These are phyloP conservation scores for Cercospora sp. DNA, from an alignment of 2,329 filamentous ascomycete genomes.

Conservation along the genomic window DNA sequence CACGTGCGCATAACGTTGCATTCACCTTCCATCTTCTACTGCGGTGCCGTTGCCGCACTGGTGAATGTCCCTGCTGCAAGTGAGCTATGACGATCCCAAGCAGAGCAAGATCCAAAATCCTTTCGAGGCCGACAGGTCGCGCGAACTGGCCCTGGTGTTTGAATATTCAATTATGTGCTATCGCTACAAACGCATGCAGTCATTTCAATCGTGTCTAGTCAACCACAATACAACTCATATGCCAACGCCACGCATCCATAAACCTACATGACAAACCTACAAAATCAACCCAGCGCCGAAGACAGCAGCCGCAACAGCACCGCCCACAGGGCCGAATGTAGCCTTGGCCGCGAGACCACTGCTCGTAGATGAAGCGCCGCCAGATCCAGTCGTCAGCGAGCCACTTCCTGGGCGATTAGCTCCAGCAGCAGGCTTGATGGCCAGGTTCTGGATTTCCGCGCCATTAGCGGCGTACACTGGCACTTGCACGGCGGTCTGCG, in stretches of 20 bases:
- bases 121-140: neutral
- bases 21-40: neutral
- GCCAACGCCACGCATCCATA: neutral
- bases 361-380: conserved; percentile 20
- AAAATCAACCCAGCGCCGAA: conserved; percentile 32
- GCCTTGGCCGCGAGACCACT: conserved; percentile 21
- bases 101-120: neutral
- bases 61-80: neutral
- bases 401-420: conserved; percentile 57
- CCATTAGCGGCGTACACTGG: conserved; percentile 60
- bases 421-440: conserved; percentile 56
- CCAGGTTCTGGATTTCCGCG: conserved; percentile 61
- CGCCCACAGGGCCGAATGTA: conserved; percentile 16
- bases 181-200: neutral
- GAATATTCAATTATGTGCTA: neutral
- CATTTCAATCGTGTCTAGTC: neutral
- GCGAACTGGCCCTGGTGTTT: neutral
- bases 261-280: conserved; percentile 11
- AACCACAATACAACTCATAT: neutral
- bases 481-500: conserved; percentile 56
- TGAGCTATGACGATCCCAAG: neutral
- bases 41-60: neutral
- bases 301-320: conserved; percentile 28
- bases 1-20: neutral
- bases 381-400: conserved; percentile 29